A percentile compares a stretch with the other conserved stretches of the same genome.
These are phyloP conservation scores for Neonectria ditissima DNA, from an alignment of 2,329 filamentous ascomycete species.

Conservation along the genomic window DNA sequence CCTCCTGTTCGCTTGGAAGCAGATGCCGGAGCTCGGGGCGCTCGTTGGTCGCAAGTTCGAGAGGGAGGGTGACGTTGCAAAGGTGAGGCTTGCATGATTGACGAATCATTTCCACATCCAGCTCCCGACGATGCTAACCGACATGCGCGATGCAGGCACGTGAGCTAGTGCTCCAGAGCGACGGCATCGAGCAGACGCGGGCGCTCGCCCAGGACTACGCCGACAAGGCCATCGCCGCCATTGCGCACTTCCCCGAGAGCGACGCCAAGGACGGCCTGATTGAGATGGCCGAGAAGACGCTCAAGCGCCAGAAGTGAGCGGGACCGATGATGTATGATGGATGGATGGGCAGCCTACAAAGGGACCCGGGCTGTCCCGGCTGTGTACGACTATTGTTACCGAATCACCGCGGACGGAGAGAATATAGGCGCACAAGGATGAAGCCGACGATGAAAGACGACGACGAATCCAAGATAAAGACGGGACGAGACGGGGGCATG, in stretches of 20 bases:
- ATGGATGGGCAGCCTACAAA: background rate
- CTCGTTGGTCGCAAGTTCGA: conserved; percentile 94
- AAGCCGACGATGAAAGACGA: background rate
- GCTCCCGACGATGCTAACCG: conserved; percentile 38
- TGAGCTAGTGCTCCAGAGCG: conserved; percentile 82
- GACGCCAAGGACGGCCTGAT: conserved; percentile 92
- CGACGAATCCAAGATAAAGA: conserved; percentile 8
- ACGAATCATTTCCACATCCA: conserved; percentile 30
- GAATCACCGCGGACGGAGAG: conserved; percentile 10
- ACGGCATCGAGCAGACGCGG: conserved; percentile 92
- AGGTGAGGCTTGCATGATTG: conserved; percentile 66
- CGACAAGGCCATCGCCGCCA: conserved; percentile 87
- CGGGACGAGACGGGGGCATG: conserved; percentile 8
- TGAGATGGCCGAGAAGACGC: conserved; percentile 93
- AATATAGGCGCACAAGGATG: background rate
- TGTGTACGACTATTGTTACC: conserved; percentile 35
- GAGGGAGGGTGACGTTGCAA: conserved; percentile 83
- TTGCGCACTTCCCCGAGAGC: conserved; percentile 87
- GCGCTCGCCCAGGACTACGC: conserved; percentile 91
- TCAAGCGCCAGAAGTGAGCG: conserved; percentile 87
- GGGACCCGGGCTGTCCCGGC: conserved; percentile 12
- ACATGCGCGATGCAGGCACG: conserved; percentile 72
- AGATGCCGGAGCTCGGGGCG: conserved; percentile 83
- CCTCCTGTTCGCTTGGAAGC: conserved; percentile 94
- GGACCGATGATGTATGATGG: conserved; percentile 7